Base-by-base conservation (phyloP, 2,329 filamentous ascomycete genomes). In the Coleophoma cylindrospora region DNA sequence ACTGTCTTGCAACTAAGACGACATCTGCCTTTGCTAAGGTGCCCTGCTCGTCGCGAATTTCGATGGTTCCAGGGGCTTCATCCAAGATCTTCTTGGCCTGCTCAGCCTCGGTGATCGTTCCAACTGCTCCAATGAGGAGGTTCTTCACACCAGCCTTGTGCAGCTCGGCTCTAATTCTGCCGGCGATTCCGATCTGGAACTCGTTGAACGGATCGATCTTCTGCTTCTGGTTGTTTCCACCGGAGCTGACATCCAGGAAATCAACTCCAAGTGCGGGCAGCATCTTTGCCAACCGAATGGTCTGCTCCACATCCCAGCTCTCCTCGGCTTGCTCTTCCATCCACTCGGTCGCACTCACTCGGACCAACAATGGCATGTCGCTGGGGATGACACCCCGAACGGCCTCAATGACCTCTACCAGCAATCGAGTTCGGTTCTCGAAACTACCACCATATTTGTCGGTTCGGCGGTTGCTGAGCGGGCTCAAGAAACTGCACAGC, bases 211-310 rank as follows among this genome's bases (percentile, higher is more conserved):
- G 61, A 17, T 43, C 15, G 55, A 89, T 80, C 64, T 82, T 73
- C 63, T 87, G 83, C 41, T 68, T 65, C 34, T 73, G 67, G 64
- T 83, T 79, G 64, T 88, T 87, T 37, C 88, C 91, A 34, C 84
- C 89, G 1, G 83, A 84, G 59, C 84, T 90, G 50, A 95, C 81
- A 65, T 96, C 91, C 32, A 96, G 75, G 14, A 95, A 72, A 65
- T 96, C 91, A 40, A 96, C 78, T 32, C 91, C 91, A 12, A 77
- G 73, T 0, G 77, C 79, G 0, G 88, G 86, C 1, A 96, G 77
- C 10, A 86, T 71, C 63, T 80, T 77, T 13, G 89, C 87, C 3
- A 94, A 79, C 48, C 70, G 72, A 54, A 87, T 79, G 51, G 68
- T 59, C 12, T 53, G 53, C 14, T 56, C 54, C 14, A 62, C 50